phyloP scores from a whole-genome alignment of 345 rosid genomes.

The Murraya paniculata region DNA sequence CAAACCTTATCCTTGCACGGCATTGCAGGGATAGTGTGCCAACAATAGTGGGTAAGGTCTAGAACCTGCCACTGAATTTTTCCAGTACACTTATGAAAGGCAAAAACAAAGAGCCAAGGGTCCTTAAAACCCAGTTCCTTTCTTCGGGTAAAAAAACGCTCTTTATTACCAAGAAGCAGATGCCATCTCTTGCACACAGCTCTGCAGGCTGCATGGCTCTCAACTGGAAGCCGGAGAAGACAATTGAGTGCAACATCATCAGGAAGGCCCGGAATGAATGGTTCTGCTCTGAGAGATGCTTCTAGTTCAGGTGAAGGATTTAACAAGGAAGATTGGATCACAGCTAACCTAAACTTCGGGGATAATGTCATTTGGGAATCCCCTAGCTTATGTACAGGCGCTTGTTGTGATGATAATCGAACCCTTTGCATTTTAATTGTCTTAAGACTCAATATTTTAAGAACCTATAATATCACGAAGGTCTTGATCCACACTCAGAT shows the following conservation, averaged over 20 bases:
- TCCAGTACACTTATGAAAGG: slow-evolving; percentile 71
- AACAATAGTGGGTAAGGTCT: slow-evolving; percentile 60
- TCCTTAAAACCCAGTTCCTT: slow-evolving; percentile 70
- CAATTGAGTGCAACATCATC: slow-evolving; percentile 82
- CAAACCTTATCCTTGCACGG: slow-evolving; percentile 80
- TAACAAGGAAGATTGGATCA: slow-evolving; percentile 51
- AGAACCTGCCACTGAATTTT: slow-evolving; percentile 82
- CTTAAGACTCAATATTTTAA: not conserved
- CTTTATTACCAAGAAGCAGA: slow-evolving; percentile 61
- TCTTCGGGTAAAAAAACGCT: slow-evolving; percentile 60
- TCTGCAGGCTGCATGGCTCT: slow-evolving; percentile 59
- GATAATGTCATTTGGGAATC: slow-evolving; percentile 84
- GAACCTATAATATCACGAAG: not conserved
- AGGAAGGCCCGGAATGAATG: slow-evolving; percentile 83
- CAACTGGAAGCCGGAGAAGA: slow-evolving; percentile 70
- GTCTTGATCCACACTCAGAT: slow-evolving; percentile 6
- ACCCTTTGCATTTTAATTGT: slow-evolving; percentile 73
- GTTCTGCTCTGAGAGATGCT: slow-evolving; percentile 47
- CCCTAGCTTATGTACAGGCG: slow-evolving; percentile 83
- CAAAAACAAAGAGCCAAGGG: slow-evolving; percentile 83
- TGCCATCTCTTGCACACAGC: slow-evolving; percentile 85
- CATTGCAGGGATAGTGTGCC: slow-evolving; percentile 86
- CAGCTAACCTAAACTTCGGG: slow-evolving; percentile 74
- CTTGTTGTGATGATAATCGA: slow-evolving; percentile 68
- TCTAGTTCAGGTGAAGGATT: slow-evolving; percentile 54